Base-by-base conservation (phyloP, 2,329 filamentous ascomycete species). In the Torrubiella hemipterigena region DNA sequence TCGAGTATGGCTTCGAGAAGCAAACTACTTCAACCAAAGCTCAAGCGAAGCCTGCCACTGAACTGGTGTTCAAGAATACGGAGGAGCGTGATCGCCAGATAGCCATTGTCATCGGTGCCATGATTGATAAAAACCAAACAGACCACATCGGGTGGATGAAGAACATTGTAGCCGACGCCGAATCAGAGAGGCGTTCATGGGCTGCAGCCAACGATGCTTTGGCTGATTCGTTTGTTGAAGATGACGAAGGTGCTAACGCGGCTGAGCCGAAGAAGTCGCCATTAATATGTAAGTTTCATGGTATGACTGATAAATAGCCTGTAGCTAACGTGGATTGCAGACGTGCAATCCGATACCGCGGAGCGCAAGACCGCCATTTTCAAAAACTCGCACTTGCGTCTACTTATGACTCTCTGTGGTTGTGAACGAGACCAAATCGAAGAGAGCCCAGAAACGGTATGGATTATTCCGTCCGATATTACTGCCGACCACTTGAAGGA, bases 1-100 rank as follows among this genome's bases (percentile, higher is more conserved):
- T 98, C 5, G 87, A 96, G 49, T 86, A 87, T 47, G 91, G 91
- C 0, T 81, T 84, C 43, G 86, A 95, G 46, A 83, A 78, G 48
- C 84, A 81, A 50, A 85, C 89, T 41, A 73, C 78, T 0, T 51
- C 77, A 16, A 68, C 69, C 14, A 63, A 67, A 13, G 47, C 55
- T n/a, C 68, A 74, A 26, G 70, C 77, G 8, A 73, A 73, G 41
- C 72, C 84, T 4, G 85, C 78, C 1, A 81, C 82, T 9, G 83
- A 93, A 48, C 64, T 98, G 14, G 82, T 91, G 44, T 81, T 98
- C 43, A 83, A 81, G 45, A 68, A 77, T 26, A 73, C 70, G 2
- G 69, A 81, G 39, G 77, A 80, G 25, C 65, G 61, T 14, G 73
- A 81, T 28, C 69, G 77, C 36, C 80, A 89, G 51, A 69, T 96